Evolutionary conservation across 129 eudicot species (phyloP), one percentile per base, ranked within the genome.

Genomic region (Flaveria trinervia): DNA sequence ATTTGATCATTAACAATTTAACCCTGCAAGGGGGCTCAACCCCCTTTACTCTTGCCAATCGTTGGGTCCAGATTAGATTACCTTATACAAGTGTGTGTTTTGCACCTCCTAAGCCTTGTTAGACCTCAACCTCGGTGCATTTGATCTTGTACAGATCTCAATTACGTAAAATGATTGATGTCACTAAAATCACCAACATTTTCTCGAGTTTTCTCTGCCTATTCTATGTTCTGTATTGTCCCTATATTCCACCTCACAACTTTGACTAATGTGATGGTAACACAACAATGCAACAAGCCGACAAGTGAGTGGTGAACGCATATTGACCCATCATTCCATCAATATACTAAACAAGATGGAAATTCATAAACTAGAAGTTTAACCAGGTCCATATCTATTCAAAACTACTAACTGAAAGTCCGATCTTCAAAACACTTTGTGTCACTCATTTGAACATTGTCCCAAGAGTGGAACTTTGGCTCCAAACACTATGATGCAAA

Each of bases 401-500:
- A 30, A 30, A 30, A 3, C 5, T 30, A 30, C 36, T 30, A 30
- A 28, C 33, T 28, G 0, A 28, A 30, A 30, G 36, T 30, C 5
- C 36, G 4, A 30, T 0, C 36, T 30, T 0, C 4, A 30, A 30
- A 30, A 0, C 20, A 68, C 33, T n/a, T 18, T 9, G 11, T 48
- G 41, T 7, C 50, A 70, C 1, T 22, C 22, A 44, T 25, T 70
- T 9, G 7, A 28, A 9, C 50, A 9, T 30, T 30, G 59, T 45
- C 44, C 61, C 45, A 8, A 74, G 68, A 59, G 51, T 8, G 59
- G 15, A 25, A 9, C 25, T 76, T 51, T 65, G 66, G 26, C 73
- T 23, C n/a, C 44, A 57, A 70, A 26, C 9, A 56, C 7, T 30
- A 45, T n/a, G 70, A n/a, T 70, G 70, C 70, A 70, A 46, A 45